phyloP scores from a whole-genome alignment of 139 green algal species.

The Chlorella vulgaris region DNA sequence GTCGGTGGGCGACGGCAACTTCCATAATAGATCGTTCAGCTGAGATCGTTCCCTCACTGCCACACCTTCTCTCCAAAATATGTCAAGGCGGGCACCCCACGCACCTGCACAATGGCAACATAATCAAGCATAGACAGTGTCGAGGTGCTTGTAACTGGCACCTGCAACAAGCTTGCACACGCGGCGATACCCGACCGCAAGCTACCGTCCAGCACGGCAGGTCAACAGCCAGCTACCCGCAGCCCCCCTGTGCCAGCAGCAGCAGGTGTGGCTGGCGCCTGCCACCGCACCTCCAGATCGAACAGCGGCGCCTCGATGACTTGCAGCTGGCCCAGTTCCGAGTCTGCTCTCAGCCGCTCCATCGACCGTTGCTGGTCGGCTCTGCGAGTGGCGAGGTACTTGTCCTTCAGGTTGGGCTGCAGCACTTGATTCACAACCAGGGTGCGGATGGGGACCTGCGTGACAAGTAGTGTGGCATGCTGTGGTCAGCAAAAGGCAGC shows the following conservation, averaged over 20 bases:
- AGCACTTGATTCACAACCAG: conserved; percentile 95
- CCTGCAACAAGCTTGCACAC: background rate
- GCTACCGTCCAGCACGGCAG: background rate
- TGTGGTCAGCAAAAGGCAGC: background rate
- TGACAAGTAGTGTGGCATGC: background rate
- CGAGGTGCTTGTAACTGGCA: background rate
- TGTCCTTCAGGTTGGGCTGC: conserved; percentile 6
- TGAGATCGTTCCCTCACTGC: too few species aligned
- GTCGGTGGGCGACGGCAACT: too few species aligned
- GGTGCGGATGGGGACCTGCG: conserved; percentile 78
- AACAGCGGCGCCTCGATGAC: conserved; percentile 88
- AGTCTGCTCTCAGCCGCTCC: conserved; percentile 72
- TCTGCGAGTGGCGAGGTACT: conserved; percentile 56
- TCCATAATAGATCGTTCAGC: too few species aligned
- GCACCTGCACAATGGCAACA: conserved; percentile 95
- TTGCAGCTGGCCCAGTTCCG: conserved; percentile 57
- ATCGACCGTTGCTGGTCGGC: conserved; percentile 90
- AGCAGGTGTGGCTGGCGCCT: too few species aligned
- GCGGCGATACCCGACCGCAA: background rate
- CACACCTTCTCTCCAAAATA: conserved; percentile 95
- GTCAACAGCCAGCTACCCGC: background rate
- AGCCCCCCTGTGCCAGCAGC: too few species aligned
- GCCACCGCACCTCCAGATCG: conserved; percentile 87
- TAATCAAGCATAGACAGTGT: conserved; percentile 31
- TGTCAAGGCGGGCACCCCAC: conserved; percentile 87